These are phyloP conservation scores for Lachancea fermentati DNA, from an alignment of 805 yeast genomes.

Conservation along the genomic window DNA sequence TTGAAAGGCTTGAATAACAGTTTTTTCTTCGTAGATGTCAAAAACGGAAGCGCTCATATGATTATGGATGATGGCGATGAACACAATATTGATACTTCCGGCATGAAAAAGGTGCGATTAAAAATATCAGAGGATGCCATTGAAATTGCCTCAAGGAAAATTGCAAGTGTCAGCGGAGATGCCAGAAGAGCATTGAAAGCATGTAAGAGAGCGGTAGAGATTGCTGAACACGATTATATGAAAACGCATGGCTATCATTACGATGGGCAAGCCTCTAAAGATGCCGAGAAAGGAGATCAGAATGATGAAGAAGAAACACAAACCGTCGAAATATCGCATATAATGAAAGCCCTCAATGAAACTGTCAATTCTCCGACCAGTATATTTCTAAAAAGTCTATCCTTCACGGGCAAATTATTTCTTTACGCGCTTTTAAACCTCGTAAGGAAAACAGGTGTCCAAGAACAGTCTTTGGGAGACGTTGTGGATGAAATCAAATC, in stretches of 20 bases:
- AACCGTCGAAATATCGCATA: slow-evolving; percentile 64
- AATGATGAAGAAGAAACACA: slow-evolving; percentile 37
- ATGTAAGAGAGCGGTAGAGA: slow-evolving; percentile 82
- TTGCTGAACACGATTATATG: slow-evolving; percentile 64
- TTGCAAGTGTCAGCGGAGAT: slow-evolving; percentile 95
- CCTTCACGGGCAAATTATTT: slow-evolving; percentile 67
- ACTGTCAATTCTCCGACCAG: slow-evolving; percentile 71
- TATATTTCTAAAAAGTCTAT: slow-evolving; percentile 48
- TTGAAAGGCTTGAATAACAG: slow-evolving; percentile 45
- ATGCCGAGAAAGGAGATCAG: slow-evolving; percentile 11
- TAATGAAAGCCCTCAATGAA: slow-evolving; percentile 74
- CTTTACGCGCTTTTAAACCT: slow-evolving; percentile 63
- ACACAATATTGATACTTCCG: slow-evolving; percentile 4
- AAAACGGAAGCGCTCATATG: slow-evolving; percentile 36
- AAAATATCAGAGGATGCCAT: slow-evolving; percentile 63
- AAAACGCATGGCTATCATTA: slow-evolving; percentile 31
- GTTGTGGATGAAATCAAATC: slow-evolving; percentile 70
- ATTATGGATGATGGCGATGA: slow-evolving; percentile 16
- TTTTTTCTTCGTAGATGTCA: slow-evolving; percentile 30
- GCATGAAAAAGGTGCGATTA: slow-evolving; percentile 28
- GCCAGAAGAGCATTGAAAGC: slow-evolving; percentile 89
- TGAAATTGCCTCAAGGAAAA: slow-evolving; percentile 87
- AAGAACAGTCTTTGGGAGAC: slow-evolving; percentile 70
- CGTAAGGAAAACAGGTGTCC: slow-evolving; percentile 59
- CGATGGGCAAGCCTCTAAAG: slow-evolving; percentile 22